These are phyloP conservation scores for Cladosporium halotolerans DNA, from an alignment of 2,329 filamentous ascomycete species.

Conservation along the genomic window DNA sequence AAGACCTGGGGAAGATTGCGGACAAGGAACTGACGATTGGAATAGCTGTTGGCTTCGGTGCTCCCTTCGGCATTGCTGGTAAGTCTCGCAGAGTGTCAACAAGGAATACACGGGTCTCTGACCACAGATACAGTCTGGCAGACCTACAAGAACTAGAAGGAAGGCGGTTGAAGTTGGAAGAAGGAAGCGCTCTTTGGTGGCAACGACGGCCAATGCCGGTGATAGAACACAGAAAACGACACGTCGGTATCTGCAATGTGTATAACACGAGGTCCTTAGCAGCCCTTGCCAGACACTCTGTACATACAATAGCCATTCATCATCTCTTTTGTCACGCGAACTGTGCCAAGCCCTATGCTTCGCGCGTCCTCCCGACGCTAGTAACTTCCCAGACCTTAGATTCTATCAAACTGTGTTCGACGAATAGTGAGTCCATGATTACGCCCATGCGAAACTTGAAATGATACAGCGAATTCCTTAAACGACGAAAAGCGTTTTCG, in stretches of 20 bases:
- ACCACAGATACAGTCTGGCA: conserved; percentile 52
- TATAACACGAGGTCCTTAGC: conserved; percentile 11
- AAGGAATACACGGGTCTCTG: conserved; percentile 21
- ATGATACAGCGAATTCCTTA: not conserved
- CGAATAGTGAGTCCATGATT: not conserved
- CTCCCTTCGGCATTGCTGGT: conserved; percentile 60
- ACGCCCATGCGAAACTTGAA: not conserved
- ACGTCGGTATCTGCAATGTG: conserved; percentile 14
- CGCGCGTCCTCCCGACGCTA: conserved; percentile 11
- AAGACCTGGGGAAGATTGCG: conserved; percentile 2
- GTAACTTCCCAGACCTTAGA: conserved; percentile 1
- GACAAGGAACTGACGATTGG: conserved; percentile 32
- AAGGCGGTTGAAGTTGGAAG: conserved; percentile 3
- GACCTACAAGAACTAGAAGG: conserved; percentile 53
- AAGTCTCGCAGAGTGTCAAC: conserved; percentile 31
- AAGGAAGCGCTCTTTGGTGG: conserved; percentile 10
- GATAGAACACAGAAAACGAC: conserved; percentile 11
- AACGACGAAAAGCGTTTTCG: no score
- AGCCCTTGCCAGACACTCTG: conserved; percentile 13
- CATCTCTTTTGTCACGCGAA: not conserved
- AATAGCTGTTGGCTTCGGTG: conserved; percentile 51
- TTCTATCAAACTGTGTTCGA: conserved; percentile 11
- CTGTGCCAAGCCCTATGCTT: conserved; percentile 1
- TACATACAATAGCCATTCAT: conserved; percentile 14
- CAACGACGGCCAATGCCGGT: not conserved